A percentile compares a stretch with the other conserved stretches of the same genome.
Conservation (phyloP, 768 basidiomycete genomes). For the Agrocybe chaxingu region DNA sequence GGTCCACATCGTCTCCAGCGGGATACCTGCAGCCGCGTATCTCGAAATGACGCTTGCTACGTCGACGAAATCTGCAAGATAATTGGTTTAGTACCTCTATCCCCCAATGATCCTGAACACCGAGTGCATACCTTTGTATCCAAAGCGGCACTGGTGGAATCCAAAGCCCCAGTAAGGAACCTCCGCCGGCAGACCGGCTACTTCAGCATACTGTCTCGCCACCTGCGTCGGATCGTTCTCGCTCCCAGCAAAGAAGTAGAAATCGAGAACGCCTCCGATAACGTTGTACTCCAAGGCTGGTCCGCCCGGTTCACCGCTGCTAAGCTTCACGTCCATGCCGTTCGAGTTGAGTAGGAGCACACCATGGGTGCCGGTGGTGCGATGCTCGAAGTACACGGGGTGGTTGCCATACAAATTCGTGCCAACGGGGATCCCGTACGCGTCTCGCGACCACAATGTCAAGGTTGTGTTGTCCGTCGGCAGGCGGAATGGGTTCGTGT, state of each 20-base stretch:
- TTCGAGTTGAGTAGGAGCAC: too few species aligned
- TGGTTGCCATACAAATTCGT: too few species aligned
- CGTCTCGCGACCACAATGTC: too few species aligned
- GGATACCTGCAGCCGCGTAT: conserved; percentile 59
- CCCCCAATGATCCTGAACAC: not conserved
- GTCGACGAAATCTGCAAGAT: conserved; percentile 50
- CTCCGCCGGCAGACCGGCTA: conserved; percentile 65
- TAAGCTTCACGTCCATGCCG: too few species aligned
- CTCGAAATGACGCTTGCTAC: conserved; percentile 60
- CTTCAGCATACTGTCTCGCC: conserved; percentile 64
- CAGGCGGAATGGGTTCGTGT: too few species aligned
- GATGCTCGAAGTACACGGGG: too few species aligned
- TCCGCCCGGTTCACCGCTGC: too few species aligned
- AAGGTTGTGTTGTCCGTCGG: too few species aligned
- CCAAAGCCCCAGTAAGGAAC: conserved; percentile 77
- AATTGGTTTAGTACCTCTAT: not conserved
- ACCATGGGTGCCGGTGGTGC: too few species aligned
- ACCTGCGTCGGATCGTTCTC: conserved; percentile 53
- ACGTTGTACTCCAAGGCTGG: too few species aligned
- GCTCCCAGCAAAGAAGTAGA: conserved; percentile 76
- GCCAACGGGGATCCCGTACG: too few species aligned
- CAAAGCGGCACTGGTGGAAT: conserved; percentile 70
- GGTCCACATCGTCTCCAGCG: conserved; percentile 79
- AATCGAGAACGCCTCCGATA: too few species aligned
- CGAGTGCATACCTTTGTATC: conserved; percentile 48